Evolutionary conservation across 2,329 filamentous ascomycete species (phyloP).

Genomic region (Pezicula rhizophila): DNA sequence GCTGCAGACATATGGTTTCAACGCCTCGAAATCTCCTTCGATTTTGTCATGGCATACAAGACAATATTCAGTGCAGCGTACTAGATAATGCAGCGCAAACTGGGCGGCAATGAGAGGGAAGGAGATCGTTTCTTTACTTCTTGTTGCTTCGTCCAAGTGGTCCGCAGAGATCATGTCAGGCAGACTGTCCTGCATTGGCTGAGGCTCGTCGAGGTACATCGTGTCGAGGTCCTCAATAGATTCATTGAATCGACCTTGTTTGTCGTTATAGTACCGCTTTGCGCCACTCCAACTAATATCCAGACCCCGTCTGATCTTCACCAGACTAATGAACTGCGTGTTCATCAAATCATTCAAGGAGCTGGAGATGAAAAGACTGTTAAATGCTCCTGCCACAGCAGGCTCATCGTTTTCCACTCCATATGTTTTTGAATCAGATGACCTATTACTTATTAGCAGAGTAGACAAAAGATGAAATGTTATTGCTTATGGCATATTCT

Average conservation of each 20-base stretch:
- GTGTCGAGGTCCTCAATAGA: constrained; percentile 8
- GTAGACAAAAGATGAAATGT: too few species aligned
- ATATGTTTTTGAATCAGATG: constrained; percentile 4
- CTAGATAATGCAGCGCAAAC: constrained; percentile 70
- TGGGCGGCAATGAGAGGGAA: constrained; percentile 60
- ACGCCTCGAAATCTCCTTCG: constrained; percentile 56
- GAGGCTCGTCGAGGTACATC: constrained; percentile 4
- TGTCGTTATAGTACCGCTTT: constrained; percentile 29
- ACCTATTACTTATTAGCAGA: too few species aligned
- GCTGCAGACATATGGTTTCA: constrained; percentile 77
- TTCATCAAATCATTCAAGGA: constrained; percentile 66
- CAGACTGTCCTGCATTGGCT: constrained; percentile 7
- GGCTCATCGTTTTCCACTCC: constrained; percentile 21
- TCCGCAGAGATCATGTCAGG: constrained; percentile 23
- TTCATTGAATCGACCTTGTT: constrained; percentile 18
- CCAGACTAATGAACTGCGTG: constrained; percentile 53
- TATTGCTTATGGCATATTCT: too few species aligned
- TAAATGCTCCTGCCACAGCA: constrained; percentile 30
- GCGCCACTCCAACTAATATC: constrained; percentile 62
- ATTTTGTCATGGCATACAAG: constrained; percentile 74
- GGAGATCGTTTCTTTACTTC: constrained; percentile 31
- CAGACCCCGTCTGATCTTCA: constrained; percentile 50
- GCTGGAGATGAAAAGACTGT: constrained; percentile 62
- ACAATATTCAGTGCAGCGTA: constrained; percentile 80
- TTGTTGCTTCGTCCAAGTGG: constrained; percentile 23